Base-by-base conservation (phyloP, 495 filamentous ascomycete species). In the Letharia lupina region DNA sequence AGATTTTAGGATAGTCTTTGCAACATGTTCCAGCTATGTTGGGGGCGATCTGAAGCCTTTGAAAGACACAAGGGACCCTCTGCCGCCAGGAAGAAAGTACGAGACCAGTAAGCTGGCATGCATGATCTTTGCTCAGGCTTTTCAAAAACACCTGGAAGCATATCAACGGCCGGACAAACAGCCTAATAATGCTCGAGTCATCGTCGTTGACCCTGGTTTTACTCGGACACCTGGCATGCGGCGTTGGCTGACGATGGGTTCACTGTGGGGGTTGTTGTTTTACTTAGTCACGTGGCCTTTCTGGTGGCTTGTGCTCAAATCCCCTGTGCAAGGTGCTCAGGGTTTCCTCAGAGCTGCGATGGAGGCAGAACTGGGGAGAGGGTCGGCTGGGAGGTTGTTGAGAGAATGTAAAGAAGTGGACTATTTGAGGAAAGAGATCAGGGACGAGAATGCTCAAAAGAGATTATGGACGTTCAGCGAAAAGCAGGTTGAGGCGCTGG, bases 221-320 rank as follows among this genome's bases (percentile, higher is more conserved):
- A 81, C 83, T 13, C 84, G 94, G 50, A 97, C 94, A 7, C 91
- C 92, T 0, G 94, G 94, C 2, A 95, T 85, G 76, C 82, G 90
- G 45, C 82, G 92, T 61, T 98, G 89, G 87, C 76, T 98, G 41
- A 92, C 88, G 0, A 80, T 90, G 42, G 94, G 95, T 1, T 88
- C 87, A 12, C 75, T 99, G 1, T 90, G 84, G 84, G 95, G 95
- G 0, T 77, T 99, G 18, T 66, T 85, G 2, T 7, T 92, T 16
- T 99, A 99, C 73, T 69, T 97, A 4, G 18, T 90, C 35, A 83
- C 84, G 48, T 98, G 89, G 80, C 83, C 87, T 4, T 65, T 96
- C 16, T 90, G 87, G 78, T 99, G 93, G 90, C 71, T 98, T 47
- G 73, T 96, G 4, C 80, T 99, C 18, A 99, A 98, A 74, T 90